These are phyloP conservation scores for Mortierella sp. DNA, from an alignment of 371 early-diverging fungal genomes.

Conservation along the genomic window DNA sequence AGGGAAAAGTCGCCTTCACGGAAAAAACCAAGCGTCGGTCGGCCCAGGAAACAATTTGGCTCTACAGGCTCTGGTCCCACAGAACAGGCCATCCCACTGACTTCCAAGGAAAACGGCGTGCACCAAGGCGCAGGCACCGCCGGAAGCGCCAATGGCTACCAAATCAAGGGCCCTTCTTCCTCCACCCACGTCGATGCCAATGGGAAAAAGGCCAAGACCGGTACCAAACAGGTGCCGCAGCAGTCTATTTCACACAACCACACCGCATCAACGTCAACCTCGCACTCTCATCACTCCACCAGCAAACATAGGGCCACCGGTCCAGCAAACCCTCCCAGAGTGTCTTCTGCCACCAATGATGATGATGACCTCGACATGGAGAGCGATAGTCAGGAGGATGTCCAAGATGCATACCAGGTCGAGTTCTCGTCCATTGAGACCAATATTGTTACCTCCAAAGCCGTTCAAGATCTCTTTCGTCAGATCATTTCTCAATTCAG, in stretches of 20 bases:
- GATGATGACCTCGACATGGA: conserved; percentile 54
- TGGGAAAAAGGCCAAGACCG: neutral
- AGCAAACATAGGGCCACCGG: conserved; percentile 23
- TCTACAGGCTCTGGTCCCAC: conserved; percentile 9
- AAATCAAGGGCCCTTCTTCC: neutral
- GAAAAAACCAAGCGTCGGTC: conserved; percentile 27
- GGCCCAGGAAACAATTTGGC: conserved; percentile 29
- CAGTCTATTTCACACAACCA: neutral
- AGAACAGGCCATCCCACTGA: conserved; percentile 15
- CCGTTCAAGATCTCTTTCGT: conserved; percentile 56
- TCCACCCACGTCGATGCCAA: conserved; percentile 4
- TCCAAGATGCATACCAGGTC: conserved; percentile 36
- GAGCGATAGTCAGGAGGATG: conserved; percentile 45
- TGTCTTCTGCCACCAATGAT: conserved; percentile 22
- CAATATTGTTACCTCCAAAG: conserved; percentile 53
- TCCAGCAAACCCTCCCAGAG: conserved; percentile 12
- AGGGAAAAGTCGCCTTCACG: conserved; percentile 46
- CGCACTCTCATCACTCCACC: conserved; percentile 7
- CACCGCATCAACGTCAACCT: conserved; percentile 4
- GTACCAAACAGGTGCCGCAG: conserved; percentile 1
- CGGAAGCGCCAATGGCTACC: conserved; percentile 15
- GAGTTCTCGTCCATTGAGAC: conserved; percentile 47
- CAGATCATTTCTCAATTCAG: conserved; percentile 46
- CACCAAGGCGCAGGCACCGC: conserved; percentile 6
- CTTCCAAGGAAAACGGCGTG: conserved; percentile 21